phyloP scores from a whole-genome alignment of 306 rosid species.

The Acmispon strigosus region DNA sequence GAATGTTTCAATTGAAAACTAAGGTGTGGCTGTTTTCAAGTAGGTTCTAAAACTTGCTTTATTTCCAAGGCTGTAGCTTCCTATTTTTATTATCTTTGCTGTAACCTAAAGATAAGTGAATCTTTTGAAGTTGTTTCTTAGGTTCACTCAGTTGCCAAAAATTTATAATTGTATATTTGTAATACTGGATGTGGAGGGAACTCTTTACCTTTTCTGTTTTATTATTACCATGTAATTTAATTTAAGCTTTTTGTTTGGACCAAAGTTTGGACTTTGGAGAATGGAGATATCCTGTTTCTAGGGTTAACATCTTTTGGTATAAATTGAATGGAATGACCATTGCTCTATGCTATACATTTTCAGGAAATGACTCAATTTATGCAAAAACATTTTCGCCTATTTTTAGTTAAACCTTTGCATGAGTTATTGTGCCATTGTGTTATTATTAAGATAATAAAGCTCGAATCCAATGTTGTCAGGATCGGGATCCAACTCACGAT shows the following conservation, averaged over 20 bases:
- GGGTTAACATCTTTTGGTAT: constrained; percentile 13
- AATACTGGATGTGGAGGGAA: constrained; percentile 28
- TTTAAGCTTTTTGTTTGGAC: constrained; percentile 9
- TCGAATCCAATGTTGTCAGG: no score
- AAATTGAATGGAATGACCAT: background rate
- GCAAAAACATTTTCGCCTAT: background rate
- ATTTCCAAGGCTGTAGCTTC: constrained; percentile 30
- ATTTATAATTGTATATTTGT: constrained; percentile 11
- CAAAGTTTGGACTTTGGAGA: background rate
- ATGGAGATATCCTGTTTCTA: constrained; percentile 8
- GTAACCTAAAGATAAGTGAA: constrained; percentile 29
- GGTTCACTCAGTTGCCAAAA: constrained; percentile 3
- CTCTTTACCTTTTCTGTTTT: constrained; percentile 2
- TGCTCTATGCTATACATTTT: background rate
- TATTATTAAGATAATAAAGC: no score
- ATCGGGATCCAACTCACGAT: no score
- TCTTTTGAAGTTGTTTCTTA: constrained; percentile 33
- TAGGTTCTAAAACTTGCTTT: background rate
- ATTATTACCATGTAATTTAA: constrained; percentile 25
- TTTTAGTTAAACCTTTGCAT: background rate
- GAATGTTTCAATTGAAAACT: constrained; percentile 13
- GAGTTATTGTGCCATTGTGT: background rate
- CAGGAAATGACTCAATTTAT: background rate
- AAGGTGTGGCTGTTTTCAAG: background rate
- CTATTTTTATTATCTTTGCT: constrained; percentile 25